Conservation (phyloP, 2,329 filamentous ascomycete genomes). For the Drechslerella coelobrocha region DNA sequence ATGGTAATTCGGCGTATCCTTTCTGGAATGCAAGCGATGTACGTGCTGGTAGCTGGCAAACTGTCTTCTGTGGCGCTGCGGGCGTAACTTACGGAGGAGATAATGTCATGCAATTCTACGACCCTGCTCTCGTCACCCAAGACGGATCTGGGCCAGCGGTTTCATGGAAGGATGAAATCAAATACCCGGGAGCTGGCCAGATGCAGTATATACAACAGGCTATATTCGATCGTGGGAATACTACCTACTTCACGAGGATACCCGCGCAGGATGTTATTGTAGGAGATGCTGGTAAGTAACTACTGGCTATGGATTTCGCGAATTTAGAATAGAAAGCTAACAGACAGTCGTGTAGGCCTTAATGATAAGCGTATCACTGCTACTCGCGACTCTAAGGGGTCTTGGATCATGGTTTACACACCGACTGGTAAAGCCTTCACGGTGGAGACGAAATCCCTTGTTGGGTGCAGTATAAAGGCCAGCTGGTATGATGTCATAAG, state of each 20-base stretch:
- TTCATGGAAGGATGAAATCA: constrained; percentile 48
- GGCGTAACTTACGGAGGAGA: constrained; percentile 52
- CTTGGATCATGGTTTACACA: constrained; percentile 52
- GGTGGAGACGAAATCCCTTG: constrained; percentile 45
- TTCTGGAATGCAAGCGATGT: constrained; percentile 53
- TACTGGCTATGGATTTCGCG: not conserved
- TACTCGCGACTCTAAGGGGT: constrained; percentile 43
- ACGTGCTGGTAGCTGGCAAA: constrained; percentile 50
- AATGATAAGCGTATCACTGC: constrained; percentile 50
- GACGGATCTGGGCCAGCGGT: constrained; percentile 47
- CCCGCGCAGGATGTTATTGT: constrained; percentile 47
- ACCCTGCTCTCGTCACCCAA: constrained; percentile 40
- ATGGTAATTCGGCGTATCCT: constrained; percentile 39
- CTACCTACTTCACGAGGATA: constrained; percentile 40
- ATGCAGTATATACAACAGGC: constrained; percentile 51
- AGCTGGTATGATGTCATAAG: constrained; percentile 50
- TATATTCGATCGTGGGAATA: constrained; percentile 49
- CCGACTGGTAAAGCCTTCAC: constrained; percentile 48
- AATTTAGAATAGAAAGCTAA: not conserved
- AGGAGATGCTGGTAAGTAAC: constrained; percentile 25
- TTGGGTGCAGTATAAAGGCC: constrained; percentile 27
- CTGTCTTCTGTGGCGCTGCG: constrained; percentile 51
- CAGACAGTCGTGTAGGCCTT: not conserved
- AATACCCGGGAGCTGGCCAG: constrained; percentile 50
- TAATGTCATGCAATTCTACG: constrained; percentile 51